These are phyloP conservation scores for Chlorella sp. DNA, from an alignment of 139 green algal species.

Conservation along the genomic window DNA sequence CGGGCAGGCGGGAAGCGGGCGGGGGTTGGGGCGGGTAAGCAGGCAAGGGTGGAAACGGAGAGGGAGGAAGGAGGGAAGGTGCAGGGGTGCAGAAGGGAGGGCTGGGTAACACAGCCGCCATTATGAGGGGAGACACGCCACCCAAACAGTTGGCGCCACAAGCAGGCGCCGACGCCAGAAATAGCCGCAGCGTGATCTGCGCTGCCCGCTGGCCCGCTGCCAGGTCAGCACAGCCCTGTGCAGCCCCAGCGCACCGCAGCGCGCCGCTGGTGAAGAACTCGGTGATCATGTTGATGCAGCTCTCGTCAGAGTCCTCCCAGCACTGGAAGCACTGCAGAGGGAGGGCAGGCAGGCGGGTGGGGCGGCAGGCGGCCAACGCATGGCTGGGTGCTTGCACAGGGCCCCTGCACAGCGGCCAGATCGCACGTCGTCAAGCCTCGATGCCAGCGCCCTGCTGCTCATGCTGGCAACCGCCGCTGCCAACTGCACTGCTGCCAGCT, in stretches of 20 bases:
- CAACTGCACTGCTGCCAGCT: too few species aligned
- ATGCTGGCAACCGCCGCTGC: too few species aligned
- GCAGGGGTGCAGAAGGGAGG: background rate
- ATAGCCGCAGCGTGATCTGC: background rate
- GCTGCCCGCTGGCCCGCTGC: background rate
- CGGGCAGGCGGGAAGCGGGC: background rate
- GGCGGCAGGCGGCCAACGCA: background rate
- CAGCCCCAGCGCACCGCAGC: slow-evolving; percentile 57
- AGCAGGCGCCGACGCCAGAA: background rate
- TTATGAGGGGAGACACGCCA: background rate
- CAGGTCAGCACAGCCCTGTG: background rate
- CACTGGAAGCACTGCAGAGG: slow-evolving; percentile 79
- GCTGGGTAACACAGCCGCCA: background rate
- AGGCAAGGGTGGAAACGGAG: background rate
- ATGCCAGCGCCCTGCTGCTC: too few species aligned
- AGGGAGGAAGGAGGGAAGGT: background rate
- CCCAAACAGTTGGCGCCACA: background rate
- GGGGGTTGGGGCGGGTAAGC: background rate
- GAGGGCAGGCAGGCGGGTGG: background rate
- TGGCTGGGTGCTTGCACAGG: background rate
- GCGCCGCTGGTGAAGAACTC: slow-evolving; percentile 95
- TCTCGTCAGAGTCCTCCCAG: slow-evolving; percentile 74
- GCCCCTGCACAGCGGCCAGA: too few species aligned
- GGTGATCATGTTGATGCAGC: slow-evolving; percentile 93
- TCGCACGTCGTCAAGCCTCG: too few species aligned